Conservation (phyloP, 495 filamentous ascomycete species). For the Tuber magnatum region DNA sequence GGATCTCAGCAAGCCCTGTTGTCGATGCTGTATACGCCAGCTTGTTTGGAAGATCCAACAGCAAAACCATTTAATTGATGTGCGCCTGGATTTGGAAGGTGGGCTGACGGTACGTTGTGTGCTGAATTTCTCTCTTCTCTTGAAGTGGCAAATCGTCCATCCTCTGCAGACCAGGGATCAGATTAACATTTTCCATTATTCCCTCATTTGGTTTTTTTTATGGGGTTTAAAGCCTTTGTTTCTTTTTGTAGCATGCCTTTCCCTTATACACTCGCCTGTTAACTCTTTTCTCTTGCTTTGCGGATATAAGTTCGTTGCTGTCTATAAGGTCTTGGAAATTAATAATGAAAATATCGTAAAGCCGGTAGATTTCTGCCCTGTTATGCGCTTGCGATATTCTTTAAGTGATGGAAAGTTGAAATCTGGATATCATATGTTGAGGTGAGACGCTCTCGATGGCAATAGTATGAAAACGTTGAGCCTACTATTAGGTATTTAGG, state of each 20-base stretch:
- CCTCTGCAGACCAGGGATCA: not conserved
- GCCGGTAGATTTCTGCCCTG: not conserved
- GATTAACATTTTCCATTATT: not conserved
- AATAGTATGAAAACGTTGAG: not conserved
- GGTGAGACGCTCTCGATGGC: not conserved
- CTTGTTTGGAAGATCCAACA: slow-evolving; percentile 78
- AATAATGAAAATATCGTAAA: not conserved
- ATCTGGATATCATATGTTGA: not conserved
- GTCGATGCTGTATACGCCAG: slow-evolving; percentile 98
- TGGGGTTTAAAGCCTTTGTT: not conserved
- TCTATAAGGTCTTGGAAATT: not conserved
- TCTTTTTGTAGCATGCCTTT: not conserved
- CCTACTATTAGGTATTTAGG: not conserved
- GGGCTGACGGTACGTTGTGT: slow-evolving; percentile 1
- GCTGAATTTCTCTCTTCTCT: slow-evolving; percentile 5
- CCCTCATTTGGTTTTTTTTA: not conserved
- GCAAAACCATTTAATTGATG: slow-evolving; percentile 28
- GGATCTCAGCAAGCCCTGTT: slow-evolving; percentile 89
- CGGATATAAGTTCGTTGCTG: slow-evolving; percentile 2
- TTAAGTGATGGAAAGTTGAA: not conserved
- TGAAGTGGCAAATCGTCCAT: not conserved
- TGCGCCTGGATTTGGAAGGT: not conserved
- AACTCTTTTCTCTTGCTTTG: not conserved
- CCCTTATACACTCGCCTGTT: not conserved
- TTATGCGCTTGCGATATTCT: not conserved